Evolutionary conservation across 257 asterid species (phyloP), one percentile per base, ranked within the genome.

Genomic region (Cruciata laevipes): DNA sequence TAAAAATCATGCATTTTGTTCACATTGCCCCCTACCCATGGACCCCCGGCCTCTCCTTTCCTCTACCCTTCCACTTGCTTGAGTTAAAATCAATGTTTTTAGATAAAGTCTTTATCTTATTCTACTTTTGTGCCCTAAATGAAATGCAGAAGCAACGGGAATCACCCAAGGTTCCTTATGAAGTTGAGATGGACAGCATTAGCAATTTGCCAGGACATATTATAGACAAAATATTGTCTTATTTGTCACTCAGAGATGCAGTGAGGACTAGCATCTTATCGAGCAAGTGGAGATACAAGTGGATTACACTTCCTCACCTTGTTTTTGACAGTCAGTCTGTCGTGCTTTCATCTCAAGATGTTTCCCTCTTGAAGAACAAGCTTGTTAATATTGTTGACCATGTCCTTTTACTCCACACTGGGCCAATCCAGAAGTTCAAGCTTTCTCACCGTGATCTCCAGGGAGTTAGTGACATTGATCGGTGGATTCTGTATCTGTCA

Each of bases 401-500:
- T 66, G 90, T 85, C 61, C 86, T 93, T 27, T 78, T 93, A 75
- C 96, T 93, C 78, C 99, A 90, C 67, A 70, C 78, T 20, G 96
- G 96, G 63, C 89, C 97, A 13, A 80, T 93, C 55, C 83, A 85
- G 69, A 93, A 84, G 70, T 88, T 93, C 75, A 90, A 88, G 90
- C 97, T 90, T 71, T 93, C 99, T 69, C 90, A 90, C 66, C 90
- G 95, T 37, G 97, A 93, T 75, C 94, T 93, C 74, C 97, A 90
- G 84, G 96, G 97, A 13, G 91, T 85, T 24, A 74, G 85, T 30
- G 99, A 93, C 70, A 90, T 93, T 55, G 96, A 93, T 77, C 74
- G 91, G 73, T 93, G 99, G 97, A 84, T 93, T 71, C 88, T 93
- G n/a, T 93, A 80, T 83, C 78, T 93, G 18, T 93, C 99, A 63